Evolutionary conservation across 106 monocot species (phyloP), one percentile per base, ranked within the genome.

Genomic region (Chionographis japonica): DNA sequence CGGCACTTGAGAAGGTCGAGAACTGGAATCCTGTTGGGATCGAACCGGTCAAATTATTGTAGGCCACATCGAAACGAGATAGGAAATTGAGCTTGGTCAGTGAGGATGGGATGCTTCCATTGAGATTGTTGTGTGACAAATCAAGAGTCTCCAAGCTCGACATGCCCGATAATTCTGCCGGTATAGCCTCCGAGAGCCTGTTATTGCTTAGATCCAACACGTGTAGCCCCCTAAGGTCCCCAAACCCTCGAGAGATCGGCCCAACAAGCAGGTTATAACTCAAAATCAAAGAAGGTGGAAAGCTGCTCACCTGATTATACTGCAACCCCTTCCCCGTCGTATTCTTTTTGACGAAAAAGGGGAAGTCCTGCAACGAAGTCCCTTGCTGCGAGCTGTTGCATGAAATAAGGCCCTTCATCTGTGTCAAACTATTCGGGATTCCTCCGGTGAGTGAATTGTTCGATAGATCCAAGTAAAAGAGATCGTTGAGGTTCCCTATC

Each of bases 381-480:
- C 12, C 51, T 58, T 51, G 51, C 15, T 7, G 17, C 4, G 72
- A 77, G 5, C 17, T 37, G 58, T 71, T 58, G 18, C 14, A 11
- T 40, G 55, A 71, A 50, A 77, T 63, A 4, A 80, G 42, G 15
- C 75, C 42, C 62, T 66, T 77, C 67, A 80, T 66, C 17, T 19
- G 46, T 15, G 77, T 56, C 46, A 87, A 75, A 37, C 74, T 82
- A 0, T 1, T 11, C 3, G 87, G 87, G 20, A 87, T 73, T 20
- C 71, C 77, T 54, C 87, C 87, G 1, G 46, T 54, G 53, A 87
- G 71, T 1, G 80, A 87, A 58, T 87, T 87, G 67, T 87, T 79
- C 2, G 87, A 87, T 4, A 87, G 56, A 61, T 87, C 87, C n/a
- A 87, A 19, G 51, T 87, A 87, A 40, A 87, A 87, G 10, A 83